These are phyloP conservation scores for Delitschia confertaspora DNA, from an alignment of 495 filamentous ascomycete species.

Conservation along the genomic window DNA sequence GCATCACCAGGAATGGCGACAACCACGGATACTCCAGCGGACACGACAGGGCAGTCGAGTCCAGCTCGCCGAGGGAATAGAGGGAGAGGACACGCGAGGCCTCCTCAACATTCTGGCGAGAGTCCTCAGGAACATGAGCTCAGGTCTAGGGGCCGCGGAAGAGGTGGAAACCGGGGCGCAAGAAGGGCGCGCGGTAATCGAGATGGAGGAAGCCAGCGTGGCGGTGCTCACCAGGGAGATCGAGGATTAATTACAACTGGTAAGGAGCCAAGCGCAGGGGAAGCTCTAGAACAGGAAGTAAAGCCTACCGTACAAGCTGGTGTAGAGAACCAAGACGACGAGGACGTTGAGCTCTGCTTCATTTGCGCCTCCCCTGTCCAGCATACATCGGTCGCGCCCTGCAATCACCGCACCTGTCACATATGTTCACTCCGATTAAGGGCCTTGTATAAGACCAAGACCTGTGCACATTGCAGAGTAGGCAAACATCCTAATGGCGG, in stretches of 20 bases:
- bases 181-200: constrained; percentile 23
- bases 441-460: constrained; percentile 89
- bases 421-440: constrained; percentile 84
- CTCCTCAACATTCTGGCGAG: constrained; percentile 1
- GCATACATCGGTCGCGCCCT: constrained; percentile 79
- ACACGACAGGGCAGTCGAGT: constrained; percentile 10
- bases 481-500: constrained; percentile 22
- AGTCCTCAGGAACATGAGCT: constrained; percentile 6
- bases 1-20: constrained; percentile 22
- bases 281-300: constrained; percentile 18
- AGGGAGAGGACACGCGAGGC: constrained; percentile 14
- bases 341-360: constrained; percentile 68
- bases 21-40: constrained; percentile 6
- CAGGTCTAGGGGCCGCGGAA: constrained; percentile 22
- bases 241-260: constrained; percentile 36
- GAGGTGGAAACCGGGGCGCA: constrained; percentile 22
- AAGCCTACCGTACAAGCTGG: constrained; percentile 15
- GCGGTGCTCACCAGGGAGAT: constrained; percentile 27
- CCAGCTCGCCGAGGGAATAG: constrained; percentile 14
- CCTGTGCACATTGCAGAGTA: constrained; percentile 89
- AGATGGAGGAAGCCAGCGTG: constrained; percentile 16
- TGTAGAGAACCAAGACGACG: constrained; percentile 21
- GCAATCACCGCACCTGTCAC: constrained; percentile 92
- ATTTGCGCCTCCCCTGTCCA: constrained; percentile 85
- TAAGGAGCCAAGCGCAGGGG: constrained; percentile 39